Conservation (phyloP, 495 filamentous ascomycete species). For the Penicillium coprophilum region DNA sequence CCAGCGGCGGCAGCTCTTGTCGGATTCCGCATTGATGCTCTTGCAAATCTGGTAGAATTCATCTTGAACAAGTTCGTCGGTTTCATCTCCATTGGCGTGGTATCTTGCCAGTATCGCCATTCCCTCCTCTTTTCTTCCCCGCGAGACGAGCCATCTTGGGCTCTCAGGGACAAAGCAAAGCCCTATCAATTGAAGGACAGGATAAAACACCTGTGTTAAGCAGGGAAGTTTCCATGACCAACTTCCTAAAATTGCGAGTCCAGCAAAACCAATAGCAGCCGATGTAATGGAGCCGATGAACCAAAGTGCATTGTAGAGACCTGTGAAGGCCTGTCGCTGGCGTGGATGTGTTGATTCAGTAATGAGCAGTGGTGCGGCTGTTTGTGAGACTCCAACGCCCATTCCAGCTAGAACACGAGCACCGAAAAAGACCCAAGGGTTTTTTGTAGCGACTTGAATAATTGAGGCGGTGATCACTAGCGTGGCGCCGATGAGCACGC, state of each 20-base stretch:
- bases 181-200: slow-evolving; percentile 18
- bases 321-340: slow-evolving; percentile 25
- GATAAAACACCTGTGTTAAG: slow-evolving; percentile 25
- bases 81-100: slow-evolving; percentile 33
- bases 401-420: slow-evolving; percentile 23
- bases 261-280: slow-evolving; percentile 22
- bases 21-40: slow-evolving; percentile 50
- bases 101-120: slow-evolving; percentile 38
- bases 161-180: slow-evolving; percentile 27
- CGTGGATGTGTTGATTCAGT: slow-evolving; percentile 28
- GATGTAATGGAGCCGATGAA: slow-evolving; percentile 31
- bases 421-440: slow-evolving; percentile 29
- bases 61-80: slow-evolving; percentile 27
- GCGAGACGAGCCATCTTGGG: slow-evolving; percentile 44
- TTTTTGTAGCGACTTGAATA: slow-evolving; percentile 19
- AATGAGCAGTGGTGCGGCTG: slow-evolving; percentile 29
- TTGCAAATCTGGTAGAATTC: slow-evolving; percentile 43
- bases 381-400: slow-evolving; percentile 32
- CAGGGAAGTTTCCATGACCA: slow-evolving; percentile 33
- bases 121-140: slow-evolving; percentile 40
- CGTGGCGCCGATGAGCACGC: slow-evolving; percentile 23
- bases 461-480: slow-evolving; percentile 24
- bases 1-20: slow-evolving; percentile 22
- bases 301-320: slow-evolving; percentile 31
- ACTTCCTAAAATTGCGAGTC: slow-evolving; percentile 17